Evolutionary conservation across 1,139 yeast species (phyloP).

Genomic region (Taphrina confusa): DNA sequence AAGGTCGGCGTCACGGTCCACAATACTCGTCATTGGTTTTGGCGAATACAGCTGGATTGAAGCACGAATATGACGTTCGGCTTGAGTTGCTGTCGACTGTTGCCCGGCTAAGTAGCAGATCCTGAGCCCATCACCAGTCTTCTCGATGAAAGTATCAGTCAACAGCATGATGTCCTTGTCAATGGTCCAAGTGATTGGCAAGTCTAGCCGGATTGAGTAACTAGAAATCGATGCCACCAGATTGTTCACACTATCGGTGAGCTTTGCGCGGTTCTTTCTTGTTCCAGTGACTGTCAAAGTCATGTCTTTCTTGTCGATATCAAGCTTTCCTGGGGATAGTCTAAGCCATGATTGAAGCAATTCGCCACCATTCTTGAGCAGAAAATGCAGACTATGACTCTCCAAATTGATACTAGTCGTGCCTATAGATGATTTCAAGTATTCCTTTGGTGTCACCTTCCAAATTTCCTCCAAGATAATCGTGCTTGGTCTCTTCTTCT

Average conservation of each 20-base stretch:
- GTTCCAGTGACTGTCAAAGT: background rate
- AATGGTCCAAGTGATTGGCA: background rate
- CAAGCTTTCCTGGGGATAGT: background rate
- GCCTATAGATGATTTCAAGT: background rate
- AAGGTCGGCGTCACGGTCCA: background rate
- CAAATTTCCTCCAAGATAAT: background rate
- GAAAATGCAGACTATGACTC: background rate
- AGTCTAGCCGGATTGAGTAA: background rate
- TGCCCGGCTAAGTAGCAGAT: background rate
- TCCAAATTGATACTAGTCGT: background rate
- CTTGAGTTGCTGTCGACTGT: background rate
- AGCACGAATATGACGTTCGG: background rate
- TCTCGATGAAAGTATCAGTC: background rate
- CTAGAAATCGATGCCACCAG: background rate
- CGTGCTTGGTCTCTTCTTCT: background rate
- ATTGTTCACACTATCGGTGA: background rate
- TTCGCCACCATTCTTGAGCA: conserved; percentile 1
- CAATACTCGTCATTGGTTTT: background rate
- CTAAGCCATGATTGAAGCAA: background rate
- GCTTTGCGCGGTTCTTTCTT: background rate
- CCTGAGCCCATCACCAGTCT: background rate
- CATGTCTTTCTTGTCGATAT: background rate
- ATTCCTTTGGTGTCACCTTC: background rate
- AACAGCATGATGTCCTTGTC: background rate
- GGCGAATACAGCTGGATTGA: background rate